Evolutionary conservation across 2,329 filamentous ascomycete species (phyloP), one percentile per base, ranked within the genome.

Genomic region (Rugonectria rugulosa): DNA sequence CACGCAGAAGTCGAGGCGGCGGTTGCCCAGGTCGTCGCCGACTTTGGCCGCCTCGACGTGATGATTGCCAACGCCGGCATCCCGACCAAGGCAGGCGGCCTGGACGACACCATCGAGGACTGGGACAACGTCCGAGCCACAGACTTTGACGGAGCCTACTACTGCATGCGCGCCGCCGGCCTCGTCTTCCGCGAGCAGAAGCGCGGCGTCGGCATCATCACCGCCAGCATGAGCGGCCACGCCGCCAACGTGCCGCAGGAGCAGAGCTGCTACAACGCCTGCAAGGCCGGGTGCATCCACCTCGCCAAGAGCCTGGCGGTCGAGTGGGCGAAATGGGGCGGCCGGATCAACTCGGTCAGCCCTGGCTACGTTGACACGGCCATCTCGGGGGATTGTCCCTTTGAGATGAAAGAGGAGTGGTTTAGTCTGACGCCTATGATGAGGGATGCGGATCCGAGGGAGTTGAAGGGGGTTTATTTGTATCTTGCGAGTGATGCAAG

Each of bases 191-290:
- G 70, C 24, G 64, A 68, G 59, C 68, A 72, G 54, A 62, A 64
- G 24, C 62, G 64, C 8, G 75, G 76, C 37, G 71, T 72, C 19
- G 70, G 65, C 21, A 72, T 73, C 46, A 67, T 72, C 48, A 73
- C 71, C 3, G 68, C 71, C 15, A 71, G 67, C 11, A 73, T 73
- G 68, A 72, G 69, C 41, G 71, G 61, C n/a, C 70, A 66, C 51
- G 68, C 64, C 29, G 70, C 61, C 52, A 77, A 77, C 41, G 64
- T 75, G 21, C 74, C 73, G 7, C 74, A 75, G 68, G 76, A 71
- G 65, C 73, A 68, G 70, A 76, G 64, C 57, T 75, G 73, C 9
- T 79, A 79, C 49, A 79, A 79, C 51, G 71, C 76, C 8, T 75
- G 72, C 45, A 79, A 79, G 60, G 77, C 75, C 2, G 77, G 73